Percentiles rank a stretch among this genome's conserved stretches.
Conservation (phyloP, 2,329 filamentous ascomycete genomes). For the Hymenoscyphus fructigenus region DNA sequence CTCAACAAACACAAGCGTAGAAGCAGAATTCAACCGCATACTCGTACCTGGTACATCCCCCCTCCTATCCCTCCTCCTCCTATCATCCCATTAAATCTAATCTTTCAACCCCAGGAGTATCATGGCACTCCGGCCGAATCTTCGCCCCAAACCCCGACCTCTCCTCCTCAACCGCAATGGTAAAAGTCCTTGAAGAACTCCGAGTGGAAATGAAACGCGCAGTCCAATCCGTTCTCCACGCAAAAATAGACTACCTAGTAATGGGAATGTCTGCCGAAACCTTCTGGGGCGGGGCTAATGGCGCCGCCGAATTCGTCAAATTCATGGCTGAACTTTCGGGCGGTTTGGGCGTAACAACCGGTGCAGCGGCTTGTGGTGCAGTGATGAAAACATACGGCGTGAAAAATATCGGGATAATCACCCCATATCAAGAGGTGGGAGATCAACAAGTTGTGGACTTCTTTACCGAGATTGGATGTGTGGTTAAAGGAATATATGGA, state of each 20-base stretch:
- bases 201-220: conserved; percentile 34
- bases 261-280: conserved; percentile 39
- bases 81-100: neutral
- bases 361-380: conserved; percentile 35
- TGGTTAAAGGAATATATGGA: conserved; percentile 33
- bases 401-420: conserved; percentile 37
- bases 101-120: no score
- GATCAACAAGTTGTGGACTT: conserved; percentile 37
- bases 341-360: conserved; percentile 35
- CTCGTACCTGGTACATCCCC: conserved; percentile 25
- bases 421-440: conserved; percentile 36
- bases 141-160: conserved; percentile 35
- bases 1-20: conserved; percentile 39
- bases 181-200: conserved; percentile 35
- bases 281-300: conserved; percentile 37
- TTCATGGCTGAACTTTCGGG: conserved; percentile 35
- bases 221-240: conserved; percentile 33
- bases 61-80: neutral
- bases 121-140: conserved; percentile 37
- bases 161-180: conserved; percentile 33
- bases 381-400: conserved; percentile 34
- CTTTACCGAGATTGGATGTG: conserved; percentile 35
- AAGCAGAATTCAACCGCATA: conserved; percentile 38
- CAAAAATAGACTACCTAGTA: conserved; percentile 35
- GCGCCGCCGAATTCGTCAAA: conserved; percentile 34